These are phyloP conservation scores for Esteya vermicola DNA, from an alignment of 2,329 filamentous ascomycete species.

Conservation along the genomic window DNA sequence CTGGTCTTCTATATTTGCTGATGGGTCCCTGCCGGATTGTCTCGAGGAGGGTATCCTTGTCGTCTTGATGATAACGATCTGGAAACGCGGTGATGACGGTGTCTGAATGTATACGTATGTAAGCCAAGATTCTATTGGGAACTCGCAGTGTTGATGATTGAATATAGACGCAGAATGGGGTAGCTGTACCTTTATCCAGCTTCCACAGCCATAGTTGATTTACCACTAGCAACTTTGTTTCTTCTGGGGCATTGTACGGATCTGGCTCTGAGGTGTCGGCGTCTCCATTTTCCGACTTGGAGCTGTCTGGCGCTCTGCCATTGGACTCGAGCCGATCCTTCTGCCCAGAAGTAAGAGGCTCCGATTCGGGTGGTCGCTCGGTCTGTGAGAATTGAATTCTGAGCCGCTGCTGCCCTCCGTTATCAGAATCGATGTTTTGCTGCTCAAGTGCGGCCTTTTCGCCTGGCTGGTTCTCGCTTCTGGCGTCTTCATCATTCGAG, in stretches of 20 bases:
- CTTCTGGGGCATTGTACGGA: no score
- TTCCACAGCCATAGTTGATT: slow-evolving; percentile 4
- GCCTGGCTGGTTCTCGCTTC: no score
- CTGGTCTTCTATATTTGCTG: neutral
- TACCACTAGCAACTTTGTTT: neutral
- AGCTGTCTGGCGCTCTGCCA: no score
- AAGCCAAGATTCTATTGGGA: no score
- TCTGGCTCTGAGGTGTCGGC: no score
- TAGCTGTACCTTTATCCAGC: neutral
- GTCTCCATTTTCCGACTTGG: neutral
- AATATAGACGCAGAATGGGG: neutral
- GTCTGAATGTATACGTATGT: neutral
- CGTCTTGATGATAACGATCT: neutral
- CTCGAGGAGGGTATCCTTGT: neutral
- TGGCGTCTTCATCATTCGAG: neutral
- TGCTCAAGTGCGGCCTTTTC: neutral
- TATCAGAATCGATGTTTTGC: no score
- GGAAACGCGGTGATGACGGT: slow-evolving; percentile 1
- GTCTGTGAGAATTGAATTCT: no score
- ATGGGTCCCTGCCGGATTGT: neutral
- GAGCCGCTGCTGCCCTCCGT: no score
- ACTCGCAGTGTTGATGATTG: no score
- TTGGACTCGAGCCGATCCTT: no score
- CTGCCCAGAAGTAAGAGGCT: neutral
- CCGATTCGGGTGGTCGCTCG: no score